Conservation (phyloP, 2,329 filamentous ascomycete species). For the Arthrobotrys sinensis region DNA sequence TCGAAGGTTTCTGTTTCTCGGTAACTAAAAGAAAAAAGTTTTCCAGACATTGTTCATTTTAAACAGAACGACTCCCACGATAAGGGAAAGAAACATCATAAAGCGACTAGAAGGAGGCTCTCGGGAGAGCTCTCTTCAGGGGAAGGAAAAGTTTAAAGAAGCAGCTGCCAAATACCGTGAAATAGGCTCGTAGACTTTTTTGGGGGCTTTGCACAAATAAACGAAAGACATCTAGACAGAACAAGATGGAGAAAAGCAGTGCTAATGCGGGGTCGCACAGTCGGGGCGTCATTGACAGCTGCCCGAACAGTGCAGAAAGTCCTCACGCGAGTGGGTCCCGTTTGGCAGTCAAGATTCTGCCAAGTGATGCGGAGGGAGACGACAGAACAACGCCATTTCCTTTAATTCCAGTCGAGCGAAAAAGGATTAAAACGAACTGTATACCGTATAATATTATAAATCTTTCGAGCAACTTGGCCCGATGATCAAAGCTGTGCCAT, state of each 20-base stretch:
- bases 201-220: slow-evolving; percentile 4
- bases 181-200: slow-evolving; percentile 34
- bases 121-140: slow-evolving; percentile 21
- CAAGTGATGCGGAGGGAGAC: slow-evolving; percentile 50
- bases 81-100: slow-evolving; percentile 12
- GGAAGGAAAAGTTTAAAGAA: slow-evolving; percentile 24
- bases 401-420: background rate
- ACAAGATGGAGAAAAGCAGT: slow-evolving; percentile 18
- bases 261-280: slow-evolving; percentile 50
- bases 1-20: slow-evolving; percentile 17
- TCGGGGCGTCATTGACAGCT: slow-evolving; percentile 35
- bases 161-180: slow-evolving; percentile 39
- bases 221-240: slow-evolving; percentile 30
- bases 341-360: slow-evolving; percentile 31
- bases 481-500: slow-evolving; percentile 26
- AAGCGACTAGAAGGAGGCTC: slow-evolving; percentile 5
- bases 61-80: slow-evolving; percentile 13
- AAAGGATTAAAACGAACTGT: slow-evolving; percentile 1
- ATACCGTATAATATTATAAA: too few relatives aligned
- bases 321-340: slow-evolving; percentile 35
- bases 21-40: background rate
- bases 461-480: slow-evolving; percentile 22
- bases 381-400: slow-evolving; percentile 52
- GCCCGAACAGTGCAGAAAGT: slow-evolving; percentile 38
- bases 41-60: slow-evolving; percentile 12